Evolutionary conservation across 495 filamentous ascomycete species (phyloP).

Genomic region (Tuber aestivum): DNA sequence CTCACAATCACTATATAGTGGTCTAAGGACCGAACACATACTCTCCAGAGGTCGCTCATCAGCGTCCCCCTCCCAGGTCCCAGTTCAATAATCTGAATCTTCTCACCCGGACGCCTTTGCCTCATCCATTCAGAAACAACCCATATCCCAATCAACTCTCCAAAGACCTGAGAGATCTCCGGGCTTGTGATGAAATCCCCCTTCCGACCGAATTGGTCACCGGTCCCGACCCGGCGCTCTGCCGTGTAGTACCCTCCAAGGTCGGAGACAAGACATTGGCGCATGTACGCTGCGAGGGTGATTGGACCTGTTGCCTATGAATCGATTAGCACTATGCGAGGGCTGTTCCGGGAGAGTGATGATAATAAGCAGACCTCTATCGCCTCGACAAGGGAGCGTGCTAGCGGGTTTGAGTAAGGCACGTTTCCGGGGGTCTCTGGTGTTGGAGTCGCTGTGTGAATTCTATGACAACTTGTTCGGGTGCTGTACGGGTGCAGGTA

Average conservation of each 20-base stretch:
- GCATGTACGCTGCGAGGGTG: slow-evolving; percentile 90
- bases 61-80: slow-evolving; percentile 91
- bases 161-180: slow-evolving; percentile 95
- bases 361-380: slow-evolving; percentile 58
- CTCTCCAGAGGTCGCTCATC: slow-evolving; percentile 93
- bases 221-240: slow-evolving; percentile 51
- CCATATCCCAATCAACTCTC: slow-evolving; percentile 90
- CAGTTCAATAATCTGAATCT: slow-evolving; percentile 83
- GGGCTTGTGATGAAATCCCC: slow-evolving; percentile 96
- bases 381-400: slow-evolving; percentile 72
- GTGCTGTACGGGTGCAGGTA: background rate
- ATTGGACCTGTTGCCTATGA: slow-evolving; percentile 74
- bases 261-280: slow-evolving; percentile 89
- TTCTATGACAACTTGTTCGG: background rate
- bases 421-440: background rate
- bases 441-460: background rate
- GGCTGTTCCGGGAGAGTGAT: background rate
- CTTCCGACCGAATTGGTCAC: slow-evolving; percentile 77
- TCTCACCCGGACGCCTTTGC: slow-evolving; percentile 63
- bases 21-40: slow-evolving; percentile 45
- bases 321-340: slow-evolving; percentile 12
- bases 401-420: slow-evolving; percentile 80
- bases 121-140: slow-evolving; percentile 92
- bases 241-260: slow-evolving; percentile 93
- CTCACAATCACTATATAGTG: background rate